These are phyloP conservation scores for Elsinoe ampelina DNA, from an alignment of 2,329 filamentous ascomycete genomes.

Conservation along the genomic window DNA sequence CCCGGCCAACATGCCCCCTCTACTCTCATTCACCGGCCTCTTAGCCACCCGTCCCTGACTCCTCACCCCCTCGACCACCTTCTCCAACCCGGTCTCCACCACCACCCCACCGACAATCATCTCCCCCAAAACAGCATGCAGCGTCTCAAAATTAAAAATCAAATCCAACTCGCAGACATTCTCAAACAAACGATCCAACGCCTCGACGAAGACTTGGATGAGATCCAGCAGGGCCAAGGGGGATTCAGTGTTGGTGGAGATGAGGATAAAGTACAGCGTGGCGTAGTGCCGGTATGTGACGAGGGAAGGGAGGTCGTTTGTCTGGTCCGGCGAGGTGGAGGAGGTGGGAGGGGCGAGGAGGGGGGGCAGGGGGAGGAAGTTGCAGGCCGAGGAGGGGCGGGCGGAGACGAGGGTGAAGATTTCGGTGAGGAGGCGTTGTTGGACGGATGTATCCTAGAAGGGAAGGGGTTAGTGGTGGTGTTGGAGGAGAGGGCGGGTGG, in stretches of 20 bases:
- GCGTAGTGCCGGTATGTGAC: slow-evolving; percentile 98
- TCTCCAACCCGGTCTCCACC: slow-evolving; percentile 81
- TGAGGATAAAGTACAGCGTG: slow-evolving; percentile 97
- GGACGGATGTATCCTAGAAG: slow-evolving; percentile 81
- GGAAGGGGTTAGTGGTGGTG: not conserved
- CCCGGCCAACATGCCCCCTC: slow-evolving; percentile 38
- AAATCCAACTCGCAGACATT: slow-evolving; percentile 97
- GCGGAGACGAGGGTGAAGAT: slow-evolving; percentile 95
- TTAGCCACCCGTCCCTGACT: slow-evolving; percentile 68
- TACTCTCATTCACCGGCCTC: slow-evolving; percentile 63
- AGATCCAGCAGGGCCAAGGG: slow-evolving; percentile 90
- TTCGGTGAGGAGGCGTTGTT: slow-evolving; percentile 92
- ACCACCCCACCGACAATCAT: slow-evolving; percentile 96
- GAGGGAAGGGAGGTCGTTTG: slow-evolving; percentile 85
- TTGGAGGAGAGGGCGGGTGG: not conserved
- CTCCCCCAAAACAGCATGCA: slow-evolving; percentile 82
- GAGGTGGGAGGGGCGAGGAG: slow-evolving; percentile 20
- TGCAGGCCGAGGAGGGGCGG: slow-evolving; percentile 84
- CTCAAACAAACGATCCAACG: slow-evolving; percentile 88
- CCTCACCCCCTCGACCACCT: slow-evolving; percentile 75
- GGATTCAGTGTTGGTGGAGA: slow-evolving; percentile 91
- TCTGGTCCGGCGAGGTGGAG: slow-evolving; percentile 43
- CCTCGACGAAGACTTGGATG: slow-evolving; percentile 96
- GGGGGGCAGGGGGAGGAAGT: slow-evolving; percentile 66
- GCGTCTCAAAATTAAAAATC: slow-evolving; percentile 97